Percentiles rank a stretch among this genome's conserved stretches.
Conservation (phyloP, 129 eudicot species). For the Lonicera japonica region DNA sequence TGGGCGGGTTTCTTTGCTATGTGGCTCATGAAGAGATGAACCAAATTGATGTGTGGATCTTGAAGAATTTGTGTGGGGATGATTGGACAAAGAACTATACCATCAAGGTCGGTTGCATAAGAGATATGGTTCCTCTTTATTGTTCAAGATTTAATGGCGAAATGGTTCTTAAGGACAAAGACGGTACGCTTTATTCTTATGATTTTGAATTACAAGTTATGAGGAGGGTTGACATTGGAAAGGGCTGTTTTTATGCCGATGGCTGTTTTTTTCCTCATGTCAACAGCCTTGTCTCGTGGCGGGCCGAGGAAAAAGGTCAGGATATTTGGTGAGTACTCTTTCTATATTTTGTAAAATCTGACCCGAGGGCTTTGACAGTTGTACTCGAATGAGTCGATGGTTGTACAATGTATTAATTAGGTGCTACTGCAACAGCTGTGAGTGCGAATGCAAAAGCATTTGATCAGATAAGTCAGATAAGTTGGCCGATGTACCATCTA, state of each 20-base stretch:
- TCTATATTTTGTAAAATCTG: too few species aligned
- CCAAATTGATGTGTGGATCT: constrained; percentile 41
- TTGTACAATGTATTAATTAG: too few species aligned
- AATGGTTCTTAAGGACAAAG: constrained; percentile 32
- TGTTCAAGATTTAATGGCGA: constrained; percentile 28
- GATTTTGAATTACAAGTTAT: constrained; percentile 22
- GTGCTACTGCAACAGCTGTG: too few species aligned
- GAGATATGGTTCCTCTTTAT: constrained; percentile 44
- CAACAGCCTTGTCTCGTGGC: constrained; percentile 54
- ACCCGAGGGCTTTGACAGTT: too few species aligned
- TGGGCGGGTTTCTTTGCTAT: constrained; percentile 33
- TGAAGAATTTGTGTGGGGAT: constrained; percentile 23
- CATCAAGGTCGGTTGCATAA: constrained; percentile 23
- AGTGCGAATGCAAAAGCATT: background rate
- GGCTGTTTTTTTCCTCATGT: constrained; percentile 29
- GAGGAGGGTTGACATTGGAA: constrained; percentile 20
- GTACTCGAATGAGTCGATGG: background rate
- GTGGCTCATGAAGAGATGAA: constrained; percentile 33
- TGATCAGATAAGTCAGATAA: too few species aligned
- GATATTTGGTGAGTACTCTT: background rate
- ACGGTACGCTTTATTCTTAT: constrained; percentile 26
- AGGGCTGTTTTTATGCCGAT: background rate
- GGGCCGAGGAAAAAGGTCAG: constrained; percentile 2
- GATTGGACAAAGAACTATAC: constrained; percentile 40
- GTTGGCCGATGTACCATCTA: too few species aligned